A percentile compares a stretch with the other conserved stretches of the same genome.
phyloP scores from a whole-genome alignment of 2,329 filamentous ascomycete genomes.

The Aspergillus sclerotialis region DNA sequence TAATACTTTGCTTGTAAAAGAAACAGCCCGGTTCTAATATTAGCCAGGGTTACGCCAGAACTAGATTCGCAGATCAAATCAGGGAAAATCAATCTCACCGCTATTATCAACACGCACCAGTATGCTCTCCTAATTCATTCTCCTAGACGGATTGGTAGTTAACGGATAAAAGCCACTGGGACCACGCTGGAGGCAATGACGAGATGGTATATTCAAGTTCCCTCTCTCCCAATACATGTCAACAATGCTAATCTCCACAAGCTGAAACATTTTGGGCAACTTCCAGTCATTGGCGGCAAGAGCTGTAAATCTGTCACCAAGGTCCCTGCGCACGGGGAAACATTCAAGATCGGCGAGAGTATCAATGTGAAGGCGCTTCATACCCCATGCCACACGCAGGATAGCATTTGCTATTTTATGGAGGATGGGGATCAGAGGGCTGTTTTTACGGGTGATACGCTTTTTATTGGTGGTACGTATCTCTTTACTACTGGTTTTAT shows the following conservation, averaged over 20 bases:
- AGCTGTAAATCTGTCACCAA: constrained; percentile 73
- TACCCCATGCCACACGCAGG: constrained; percentile 96
- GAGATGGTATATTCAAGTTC: constrained; percentile 55
- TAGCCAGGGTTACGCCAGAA: constrained; percentile 54
- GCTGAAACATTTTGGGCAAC: constrained; percentile 53
- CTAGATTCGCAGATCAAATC: constrained; percentile 66
- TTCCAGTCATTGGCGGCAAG: constrained; percentile 80
- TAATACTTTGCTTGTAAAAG: no score
- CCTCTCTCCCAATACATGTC: constrained; percentile 1
- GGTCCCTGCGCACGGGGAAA: constrained; percentile 67
- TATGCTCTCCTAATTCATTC: constrained; percentile 40
- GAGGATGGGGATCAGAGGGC: constrained; percentile 67
- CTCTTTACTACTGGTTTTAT: no score
- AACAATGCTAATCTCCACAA: constrained; percentile 17
- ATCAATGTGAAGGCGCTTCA: constrained; percentile 83
- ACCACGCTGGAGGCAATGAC: constrained; percentile 88
- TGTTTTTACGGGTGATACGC: constrained; percentile 92
- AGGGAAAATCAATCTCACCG: constrained; percentile 72
- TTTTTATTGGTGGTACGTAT: constrained; percentile 80
- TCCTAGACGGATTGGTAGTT: constrained; percentile 4
- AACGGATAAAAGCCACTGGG: constrained; percentile 67
- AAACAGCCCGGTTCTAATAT: no score
- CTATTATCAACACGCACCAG: constrained; percentile 97
- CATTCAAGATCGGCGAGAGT: constrained; percentile 70
- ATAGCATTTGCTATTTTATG: constrained; percentile 93